These are phyloP conservation scores for Scutellaria minor DNA, from an alignment of 257 asterid genomes.

Conservation along the genomic window DNA sequence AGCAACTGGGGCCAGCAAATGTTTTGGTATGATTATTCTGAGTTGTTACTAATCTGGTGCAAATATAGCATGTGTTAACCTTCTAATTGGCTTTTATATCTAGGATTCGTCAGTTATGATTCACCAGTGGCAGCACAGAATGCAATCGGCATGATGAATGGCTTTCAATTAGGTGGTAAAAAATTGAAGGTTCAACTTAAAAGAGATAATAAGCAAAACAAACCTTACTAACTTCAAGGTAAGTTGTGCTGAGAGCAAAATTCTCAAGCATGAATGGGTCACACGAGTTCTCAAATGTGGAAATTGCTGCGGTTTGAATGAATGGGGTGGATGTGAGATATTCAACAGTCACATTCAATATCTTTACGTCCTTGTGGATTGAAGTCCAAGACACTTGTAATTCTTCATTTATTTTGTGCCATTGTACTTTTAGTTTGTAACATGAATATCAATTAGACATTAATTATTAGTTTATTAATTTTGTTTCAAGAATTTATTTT, in stretches of 20 bases:
- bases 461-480: constrained; percentile 59
- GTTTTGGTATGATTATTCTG: constrained; percentile 70
- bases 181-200: constrained; percentile 96
- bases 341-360: constrained; percentile 33
- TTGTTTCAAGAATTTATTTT: constrained; percentile 32
- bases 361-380: constrained; percentile 53
- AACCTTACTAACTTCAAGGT: constrained; percentile 54
- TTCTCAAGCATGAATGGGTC: constrained; percentile 42
- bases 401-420: constrained; percentile 58
- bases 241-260: constrained; percentile 43
- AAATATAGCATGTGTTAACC: constrained; percentile 2
- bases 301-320: constrained; percentile 44
- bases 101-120: constrained; percentile 95
- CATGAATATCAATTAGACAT: constrained; percentile 54
- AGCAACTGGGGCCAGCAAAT: constrained; percentile 92
- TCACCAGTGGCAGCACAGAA: constrained; percentile 84
- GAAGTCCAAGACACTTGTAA: constrained; percentile 66
- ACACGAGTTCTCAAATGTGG: constrained; percentile 44
- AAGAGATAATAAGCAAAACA: constrained; percentile 71
- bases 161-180: constrained; percentile 87
- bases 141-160: constrained; percentile 89
- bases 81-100: constrained; percentile 36
- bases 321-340: constrained; percentile 42
- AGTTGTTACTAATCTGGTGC: constrained; percentile 15
- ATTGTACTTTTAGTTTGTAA: constrained; percentile 63